A percentile compares a stretch with the other conserved stretches of the same genome.
These are phyloP conservation scores for Tardiomyces digboiensis DNA, from an alignment of 1,139 yeast genomes.

Conservation along the genomic window DNA sequence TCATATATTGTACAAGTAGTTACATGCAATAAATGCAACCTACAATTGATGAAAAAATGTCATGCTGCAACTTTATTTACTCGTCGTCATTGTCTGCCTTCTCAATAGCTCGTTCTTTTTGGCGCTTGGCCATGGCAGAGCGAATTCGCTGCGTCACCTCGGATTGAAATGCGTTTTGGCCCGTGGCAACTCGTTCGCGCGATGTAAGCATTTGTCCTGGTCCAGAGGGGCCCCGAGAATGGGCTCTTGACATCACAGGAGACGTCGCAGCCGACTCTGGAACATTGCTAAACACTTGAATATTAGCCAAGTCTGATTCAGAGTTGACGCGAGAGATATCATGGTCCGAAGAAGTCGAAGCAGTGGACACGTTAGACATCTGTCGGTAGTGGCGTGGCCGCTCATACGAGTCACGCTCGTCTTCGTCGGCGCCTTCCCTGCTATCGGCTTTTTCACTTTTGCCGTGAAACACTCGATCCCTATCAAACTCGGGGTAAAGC, in stretches of 20 bases:
- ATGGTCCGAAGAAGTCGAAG: constrained; percentile 30
- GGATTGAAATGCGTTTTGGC: constrained; percentile 14
- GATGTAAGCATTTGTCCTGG: neutral
- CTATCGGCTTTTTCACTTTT: neutral
- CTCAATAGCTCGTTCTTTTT: neutral
- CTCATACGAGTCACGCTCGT: constrained; percentile 2
- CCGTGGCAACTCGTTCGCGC: constrained; percentile 6
- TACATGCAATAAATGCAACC: too few relatives aligned
- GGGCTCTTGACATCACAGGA: neutral
- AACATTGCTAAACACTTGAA: constrained; percentile 42
- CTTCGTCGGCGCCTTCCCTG: constrained; percentile 4
- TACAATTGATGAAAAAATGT: too few relatives aligned
- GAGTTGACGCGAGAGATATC: constrained; percentile 46
- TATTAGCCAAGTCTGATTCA: constrained; percentile 43
- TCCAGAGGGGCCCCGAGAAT: neutral
- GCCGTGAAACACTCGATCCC: neutral
- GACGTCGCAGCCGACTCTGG: constrained; percentile 1
- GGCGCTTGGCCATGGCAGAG: constrained; percentile 18
- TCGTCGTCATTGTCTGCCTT: neutral
- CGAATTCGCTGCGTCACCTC: constrained; percentile 21
- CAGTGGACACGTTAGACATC: constrained; percentile 5
- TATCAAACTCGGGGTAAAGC: constrained; percentile 54
- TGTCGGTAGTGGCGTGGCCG: constrained; percentile 1
- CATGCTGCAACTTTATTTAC: too few relatives aligned
- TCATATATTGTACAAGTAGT: too few relatives aligned